Conservation (phyloP, 1,284 basidiomycete species). For the Leccinum pachyderme region DNA sequence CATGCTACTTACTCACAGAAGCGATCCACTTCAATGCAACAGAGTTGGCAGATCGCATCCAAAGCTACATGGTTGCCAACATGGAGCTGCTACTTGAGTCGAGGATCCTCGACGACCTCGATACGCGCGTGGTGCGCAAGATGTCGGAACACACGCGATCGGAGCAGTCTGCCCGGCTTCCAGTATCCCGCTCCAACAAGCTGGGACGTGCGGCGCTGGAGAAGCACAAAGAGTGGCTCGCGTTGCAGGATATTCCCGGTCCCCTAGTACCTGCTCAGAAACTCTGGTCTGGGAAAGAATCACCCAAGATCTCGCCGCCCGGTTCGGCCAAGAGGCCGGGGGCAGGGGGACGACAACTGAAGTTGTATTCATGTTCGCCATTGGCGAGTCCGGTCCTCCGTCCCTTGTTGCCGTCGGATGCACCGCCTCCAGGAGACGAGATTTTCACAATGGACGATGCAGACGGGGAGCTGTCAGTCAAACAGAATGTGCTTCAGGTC, state of each 20-base stretch:
- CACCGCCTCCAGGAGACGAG: conserved; percentile 38
- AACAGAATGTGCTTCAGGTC: neutral
- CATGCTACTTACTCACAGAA: conserved; percentile 79
- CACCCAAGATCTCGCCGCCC: conserved; percentile 19
- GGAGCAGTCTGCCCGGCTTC: conserved; percentile 68
- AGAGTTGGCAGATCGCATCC: conserved; percentile 70
- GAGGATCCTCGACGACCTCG: conserved; percentile 76
- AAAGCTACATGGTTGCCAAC: conserved; percentile 81
- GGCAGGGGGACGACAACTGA: conserved; percentile 13
- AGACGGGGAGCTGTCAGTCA: conserved; percentile 8
- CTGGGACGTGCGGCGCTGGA: conserved; percentile 61
- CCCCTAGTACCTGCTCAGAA: conserved; percentile 51
- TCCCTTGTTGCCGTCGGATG: conserved; percentile 9
- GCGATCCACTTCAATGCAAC: conserved; percentile 78
- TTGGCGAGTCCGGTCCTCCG: conserved; percentile 14
- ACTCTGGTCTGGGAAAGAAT: conserved; percentile 27
- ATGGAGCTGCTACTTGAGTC: conserved; percentile 88
- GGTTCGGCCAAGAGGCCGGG: conserved; percentile 31
- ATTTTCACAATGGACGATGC: conserved; percentile 45
- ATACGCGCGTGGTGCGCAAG: conserved; percentile 63
- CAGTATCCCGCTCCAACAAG: conserved; percentile 58
- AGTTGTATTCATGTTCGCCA: conserved; percentile 11
- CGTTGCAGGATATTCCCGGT: conserved; percentile 75
- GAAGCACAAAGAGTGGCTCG: conserved; percentile 77
- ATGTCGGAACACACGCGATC: conserved; percentile 61